Conservation (phyloP, 2,329 filamentous ascomycete species). For the Tolypocladium endophyticum region DNA sequence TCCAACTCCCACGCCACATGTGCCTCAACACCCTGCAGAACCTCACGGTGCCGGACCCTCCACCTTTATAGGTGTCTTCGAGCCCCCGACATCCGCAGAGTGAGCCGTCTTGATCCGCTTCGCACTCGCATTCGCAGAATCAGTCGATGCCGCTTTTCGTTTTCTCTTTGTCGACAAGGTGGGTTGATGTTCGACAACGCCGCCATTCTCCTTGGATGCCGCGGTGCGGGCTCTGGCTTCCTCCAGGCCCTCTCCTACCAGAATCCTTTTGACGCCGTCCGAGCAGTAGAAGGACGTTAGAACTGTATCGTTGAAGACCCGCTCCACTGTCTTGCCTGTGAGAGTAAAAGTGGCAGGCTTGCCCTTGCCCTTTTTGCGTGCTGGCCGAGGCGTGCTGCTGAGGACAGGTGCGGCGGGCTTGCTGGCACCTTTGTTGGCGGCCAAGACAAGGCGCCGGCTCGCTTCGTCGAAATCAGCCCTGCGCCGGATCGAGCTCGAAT, state of each 20-base stretch:
- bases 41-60: not conserved
- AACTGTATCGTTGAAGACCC: not conserved
- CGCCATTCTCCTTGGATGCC: not conserved
- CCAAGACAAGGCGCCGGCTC: not conserved
- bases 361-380: not conserved
- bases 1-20: not conserved
- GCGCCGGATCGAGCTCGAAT: not conserved
- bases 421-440: not conserved
- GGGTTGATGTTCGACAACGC: not conserved
- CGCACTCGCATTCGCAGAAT: not conserved
- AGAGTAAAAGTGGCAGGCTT: not conserved
- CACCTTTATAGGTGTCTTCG: not conserved
- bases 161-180: not conserved
- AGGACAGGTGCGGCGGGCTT: not conserved
- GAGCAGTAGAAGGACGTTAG: constrained; percentile 1
- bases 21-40: no score
- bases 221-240: not conserved
- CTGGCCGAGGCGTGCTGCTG: not conserved
- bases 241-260: not conserved
- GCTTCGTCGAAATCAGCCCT: not conserved
- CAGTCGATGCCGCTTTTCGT: not conserved
- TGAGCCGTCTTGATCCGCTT: not conserved
- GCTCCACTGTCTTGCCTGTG: not conserved
- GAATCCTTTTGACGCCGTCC: not conserved
- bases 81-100: not conserved